phyloP scores from a whole-genome alignment of 2,329 filamentous ascomycete species.

The Aspergillus novoparasiticus region DNA sequence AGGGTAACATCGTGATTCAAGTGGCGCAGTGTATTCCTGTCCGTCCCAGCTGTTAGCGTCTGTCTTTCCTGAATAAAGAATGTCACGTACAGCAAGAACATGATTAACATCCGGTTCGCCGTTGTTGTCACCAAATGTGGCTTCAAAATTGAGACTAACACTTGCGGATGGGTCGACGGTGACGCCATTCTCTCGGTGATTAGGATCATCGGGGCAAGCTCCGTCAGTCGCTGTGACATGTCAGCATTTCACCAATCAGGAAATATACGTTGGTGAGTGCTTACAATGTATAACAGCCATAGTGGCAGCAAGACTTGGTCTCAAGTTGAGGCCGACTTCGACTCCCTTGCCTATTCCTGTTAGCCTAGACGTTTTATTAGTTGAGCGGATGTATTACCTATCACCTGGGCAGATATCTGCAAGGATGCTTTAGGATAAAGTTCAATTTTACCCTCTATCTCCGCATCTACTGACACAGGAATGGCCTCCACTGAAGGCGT shows the following conservation, averaged over 20 bases:
- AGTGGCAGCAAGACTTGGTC: not conserved
- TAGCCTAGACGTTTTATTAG: not conserved
- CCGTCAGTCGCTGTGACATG: not conserved
- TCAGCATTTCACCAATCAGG: not conserved
- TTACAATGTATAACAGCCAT: not conserved
- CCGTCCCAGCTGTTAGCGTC: not conserved
- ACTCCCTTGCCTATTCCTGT: not conserved
- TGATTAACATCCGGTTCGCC: not conserved
- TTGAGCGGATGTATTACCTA: not conserved
- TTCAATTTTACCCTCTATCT: not conserved
- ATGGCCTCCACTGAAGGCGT: not conserved
- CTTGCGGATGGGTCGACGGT: not conserved
- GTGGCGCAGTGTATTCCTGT: not conserved
- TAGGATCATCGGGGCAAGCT: not conserved
- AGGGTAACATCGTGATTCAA: not conserved
- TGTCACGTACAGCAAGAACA: not conserved
- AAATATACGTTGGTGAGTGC: not conserved
- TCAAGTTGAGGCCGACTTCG: not conserved
- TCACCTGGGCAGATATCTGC: not conserved
- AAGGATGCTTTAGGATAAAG: not conserved
- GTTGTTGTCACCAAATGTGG: not conserved
- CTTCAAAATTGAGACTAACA: not conserved
- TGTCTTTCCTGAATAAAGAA: not conserved
- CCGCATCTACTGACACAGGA: not conserved
- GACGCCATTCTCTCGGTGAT: not conserved